These are phyloP conservation scores for Umbelopsis isabellina DNA, from an alignment of 192 early-diverging fungal genomes.

Conservation along the genomic window DNA sequence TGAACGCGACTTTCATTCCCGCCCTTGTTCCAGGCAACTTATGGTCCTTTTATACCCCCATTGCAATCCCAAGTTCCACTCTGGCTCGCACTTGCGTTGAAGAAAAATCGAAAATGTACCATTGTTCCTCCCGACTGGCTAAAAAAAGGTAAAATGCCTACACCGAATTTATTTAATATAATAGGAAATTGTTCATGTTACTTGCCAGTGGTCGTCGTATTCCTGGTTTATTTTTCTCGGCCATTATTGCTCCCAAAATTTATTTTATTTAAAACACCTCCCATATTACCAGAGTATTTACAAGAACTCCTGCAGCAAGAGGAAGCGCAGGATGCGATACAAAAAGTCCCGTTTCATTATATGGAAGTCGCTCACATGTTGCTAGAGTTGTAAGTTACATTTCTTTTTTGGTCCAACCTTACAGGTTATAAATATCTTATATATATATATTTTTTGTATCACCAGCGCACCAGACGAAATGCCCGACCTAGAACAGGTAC, in stretches of 20 bases:
- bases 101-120: slow-evolving; percentile 79
- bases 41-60: slow-evolving; percentile 85
- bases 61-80: slow-evolving; percentile 74
- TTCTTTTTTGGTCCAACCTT: background rate
- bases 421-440: background rate
- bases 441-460: background rate
- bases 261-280: slow-evolving; percentile 51
- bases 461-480: slow-evolving; percentile 83
- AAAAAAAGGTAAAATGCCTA: slow-evolving; percentile 64
- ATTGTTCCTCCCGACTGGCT: slow-evolving; percentile 86
- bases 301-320: slow-evolving; percentile 67
- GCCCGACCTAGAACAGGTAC: slow-evolving; percentile 68
- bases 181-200: background rate
- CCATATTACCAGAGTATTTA: slow-evolving; percentile 30
- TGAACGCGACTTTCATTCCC: background rate
- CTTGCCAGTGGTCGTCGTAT: background rate
- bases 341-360: slow-evolving; percentile 75
- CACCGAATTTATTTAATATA: no score
- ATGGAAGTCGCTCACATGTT: slow-evolving; percentile 83
- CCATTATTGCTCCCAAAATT: background rate
- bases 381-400: slow-evolving; percentile 62
- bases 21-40: slow-evolving; percentile 55
- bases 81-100: slow-evolving; percentile 87
- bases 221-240: no score
- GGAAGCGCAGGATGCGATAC: slow-evolving; percentile 62